Conservation (phyloP, 177 flowering plant genomes). For the Vitis hybrid region DNA sequence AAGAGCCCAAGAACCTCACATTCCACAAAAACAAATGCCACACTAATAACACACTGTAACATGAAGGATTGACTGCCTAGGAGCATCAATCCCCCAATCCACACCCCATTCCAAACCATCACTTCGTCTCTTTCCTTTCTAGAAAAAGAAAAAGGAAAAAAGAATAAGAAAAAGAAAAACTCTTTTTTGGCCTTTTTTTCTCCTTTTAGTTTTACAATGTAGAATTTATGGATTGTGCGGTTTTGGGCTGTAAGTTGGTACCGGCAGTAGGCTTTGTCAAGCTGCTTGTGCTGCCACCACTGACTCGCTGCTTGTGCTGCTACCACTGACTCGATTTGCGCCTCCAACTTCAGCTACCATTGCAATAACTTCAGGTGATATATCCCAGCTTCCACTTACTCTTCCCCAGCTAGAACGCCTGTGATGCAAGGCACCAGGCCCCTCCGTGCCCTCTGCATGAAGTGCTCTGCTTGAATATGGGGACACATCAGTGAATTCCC, state of each 20-base stretch:
- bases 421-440: constrained; percentile 24
- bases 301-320: constrained; percentile 4
- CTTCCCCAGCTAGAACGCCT: constrained; percentile 35
- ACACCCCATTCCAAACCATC: neutral
- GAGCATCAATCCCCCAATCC: too few relatives aligned
- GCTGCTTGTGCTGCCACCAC: neutral
- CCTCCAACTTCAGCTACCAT: constrained; percentile 23
- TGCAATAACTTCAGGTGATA: constrained; percentile 26
- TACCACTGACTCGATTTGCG: constrained; percentile 17
- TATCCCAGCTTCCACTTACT: constrained; percentile 27
- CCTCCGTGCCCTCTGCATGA: constrained; percentile 43
- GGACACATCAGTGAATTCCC: constrained; percentile 31
- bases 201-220: neutral
- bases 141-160: too few relatives aligned
- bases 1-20: neutral
- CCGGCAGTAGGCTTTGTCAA: neutral
- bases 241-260: neutral
- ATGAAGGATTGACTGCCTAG: neutral
- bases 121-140: neutral
- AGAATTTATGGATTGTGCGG: neutral
- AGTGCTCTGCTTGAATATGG: constrained; percentile 47
- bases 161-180: too few relatives aligned
- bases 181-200: neutral
- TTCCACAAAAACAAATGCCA: neutral
- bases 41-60: neutral